Evolutionary conservation across 2,329 filamentous ascomycete species (phyloP).

Genomic region (Exophiala dermatitidis): DNA sequence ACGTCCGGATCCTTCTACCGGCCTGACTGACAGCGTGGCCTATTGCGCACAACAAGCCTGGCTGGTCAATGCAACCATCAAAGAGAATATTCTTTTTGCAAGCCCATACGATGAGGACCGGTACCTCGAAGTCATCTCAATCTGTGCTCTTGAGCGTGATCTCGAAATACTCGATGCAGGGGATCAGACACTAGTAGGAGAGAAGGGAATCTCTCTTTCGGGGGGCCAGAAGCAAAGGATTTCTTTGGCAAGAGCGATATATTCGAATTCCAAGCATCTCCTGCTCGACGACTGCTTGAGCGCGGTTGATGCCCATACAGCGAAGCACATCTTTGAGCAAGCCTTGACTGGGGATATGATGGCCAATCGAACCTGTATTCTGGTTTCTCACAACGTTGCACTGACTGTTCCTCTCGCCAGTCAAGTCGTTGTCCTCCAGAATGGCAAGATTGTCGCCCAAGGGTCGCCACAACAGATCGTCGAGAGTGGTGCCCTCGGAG

Average conservation of each 20-base stretch:
- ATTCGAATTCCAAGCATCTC: constrained; percentile 85
- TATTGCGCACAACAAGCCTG: constrained; percentile 97
- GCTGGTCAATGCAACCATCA: constrained; percentile 92
- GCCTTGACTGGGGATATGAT: constrained; percentile 86
- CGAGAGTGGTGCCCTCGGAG: constrained; percentile 77
- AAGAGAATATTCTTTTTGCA: constrained; percentile 91
- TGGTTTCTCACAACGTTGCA: constrained; percentile 93
- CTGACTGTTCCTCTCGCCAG: constrained; percentile 75
- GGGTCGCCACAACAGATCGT: constrained; percentile 74
- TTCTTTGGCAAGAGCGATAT: constrained; percentile 91
- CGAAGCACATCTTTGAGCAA: constrained; percentile 95
- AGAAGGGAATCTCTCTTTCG: constrained; percentile 94
- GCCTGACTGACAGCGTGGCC: constrained; percentile 82
- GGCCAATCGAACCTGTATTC: constrained; percentile 78
- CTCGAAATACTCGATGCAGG: constrained; percentile 86
- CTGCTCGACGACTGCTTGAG: constrained; percentile 92
- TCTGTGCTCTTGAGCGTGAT: constrained; percentile 85
- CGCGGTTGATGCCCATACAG: constrained; percentile 93
- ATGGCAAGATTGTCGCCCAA: constrained; percentile 69
- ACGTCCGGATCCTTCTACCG: constrained; percentile 70
- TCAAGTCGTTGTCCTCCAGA: constrained; percentile 77
- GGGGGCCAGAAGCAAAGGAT: constrained; percentile 97
- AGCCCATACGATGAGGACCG: constrained; percentile 70
- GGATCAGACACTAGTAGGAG: constrained; percentile 87
- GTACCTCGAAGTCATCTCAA: constrained; percentile 80